Conservation (phyloP, 169 alveolate genomes). For the Cryptosporidium meleagridis region DNA sequence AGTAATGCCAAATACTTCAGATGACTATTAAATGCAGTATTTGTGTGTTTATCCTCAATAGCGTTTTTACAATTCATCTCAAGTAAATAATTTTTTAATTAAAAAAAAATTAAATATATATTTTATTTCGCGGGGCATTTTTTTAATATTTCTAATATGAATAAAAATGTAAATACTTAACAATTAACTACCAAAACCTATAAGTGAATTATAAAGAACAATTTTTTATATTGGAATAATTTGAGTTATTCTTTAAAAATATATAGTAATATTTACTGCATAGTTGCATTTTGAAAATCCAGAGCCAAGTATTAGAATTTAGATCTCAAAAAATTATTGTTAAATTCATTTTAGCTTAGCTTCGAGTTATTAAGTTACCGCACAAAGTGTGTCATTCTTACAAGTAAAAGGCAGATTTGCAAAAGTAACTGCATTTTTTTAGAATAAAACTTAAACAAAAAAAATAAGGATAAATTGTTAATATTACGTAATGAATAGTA, state of each 20-base stretch:
- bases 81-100: not conserved
- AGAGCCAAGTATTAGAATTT: not conserved
- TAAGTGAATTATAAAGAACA: too few species aligned
- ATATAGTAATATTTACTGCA: not conserved
- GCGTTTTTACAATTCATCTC: not conserved
- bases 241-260: not conserved
- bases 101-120: not conserved
- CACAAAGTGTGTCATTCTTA: slow-evolving; percentile 47
- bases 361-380: slow-evolving; percentile 40
- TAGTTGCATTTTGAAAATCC: not conserved
- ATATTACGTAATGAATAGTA: not conserved
- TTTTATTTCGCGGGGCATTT: not conserved
- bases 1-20: slow-evolving; percentile 10
- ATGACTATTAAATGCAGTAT: not conserved
- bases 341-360: not conserved
- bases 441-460: not conserved
- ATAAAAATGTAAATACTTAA: not conserved
- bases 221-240: too few species aligned
- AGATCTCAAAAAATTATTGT: not conserved
- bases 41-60: slow-evolving; percentile 2
- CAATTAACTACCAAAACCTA: not conserved
- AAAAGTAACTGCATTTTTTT: slow-evolving; percentile 44
- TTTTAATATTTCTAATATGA: too few species aligned
- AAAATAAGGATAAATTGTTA: not conserved
- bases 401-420: slow-evolving; percentile 71